Percentiles rank a stretch among this genome's conserved stretches.
phyloP scores from a whole-genome alignment of 2,329 filamentous ascomycete genomes.

The Scleromitrula shiraiana region DNA sequence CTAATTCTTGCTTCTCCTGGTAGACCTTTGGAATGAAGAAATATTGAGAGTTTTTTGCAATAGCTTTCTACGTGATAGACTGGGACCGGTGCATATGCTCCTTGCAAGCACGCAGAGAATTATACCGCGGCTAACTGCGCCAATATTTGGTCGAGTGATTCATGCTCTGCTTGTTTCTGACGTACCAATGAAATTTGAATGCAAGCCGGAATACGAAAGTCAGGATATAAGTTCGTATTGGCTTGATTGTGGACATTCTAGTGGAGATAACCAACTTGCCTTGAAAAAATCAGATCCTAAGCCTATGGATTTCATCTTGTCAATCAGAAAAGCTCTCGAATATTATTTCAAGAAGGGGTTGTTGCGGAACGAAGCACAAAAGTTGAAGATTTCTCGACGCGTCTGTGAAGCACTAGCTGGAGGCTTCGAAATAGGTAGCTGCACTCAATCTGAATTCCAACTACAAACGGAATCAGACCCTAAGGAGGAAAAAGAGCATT shows the following conservation, averaged over 20 bases:
- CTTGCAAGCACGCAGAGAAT: not conserved
- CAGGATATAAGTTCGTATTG: too few relatives aligned
- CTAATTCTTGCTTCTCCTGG: not conserved
- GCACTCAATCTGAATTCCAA: not conserved
- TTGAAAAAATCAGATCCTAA: too few relatives aligned
- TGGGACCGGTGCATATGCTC: not conserved
- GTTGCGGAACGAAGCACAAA: not conserved
- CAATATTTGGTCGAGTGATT: not conserved
- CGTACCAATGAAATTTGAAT: too few relatives aligned
- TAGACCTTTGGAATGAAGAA: not conserved
- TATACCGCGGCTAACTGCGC: not conserved
- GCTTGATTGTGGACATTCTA: too few relatives aligned
- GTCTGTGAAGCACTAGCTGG: not conserved
- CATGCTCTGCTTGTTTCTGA: too few relatives aligned
- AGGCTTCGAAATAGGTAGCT: too few relatives aligned
- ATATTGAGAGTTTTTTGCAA: not conserved
- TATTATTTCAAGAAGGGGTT: not conserved
- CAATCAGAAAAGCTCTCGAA: too few relatives aligned
- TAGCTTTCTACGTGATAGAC: not conserved
- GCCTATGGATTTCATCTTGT: too few relatives aligned
- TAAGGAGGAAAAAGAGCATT: not conserved
- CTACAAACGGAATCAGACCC: not conserved
- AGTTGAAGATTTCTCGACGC: not conserved
- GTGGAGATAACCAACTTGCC: too few relatives aligned
- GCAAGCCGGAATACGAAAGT: not conserved